Evolutionary conservation across 352 stramenopile genomes (phyloP).

Genomic region (Phytophthora cactorum): DNA sequence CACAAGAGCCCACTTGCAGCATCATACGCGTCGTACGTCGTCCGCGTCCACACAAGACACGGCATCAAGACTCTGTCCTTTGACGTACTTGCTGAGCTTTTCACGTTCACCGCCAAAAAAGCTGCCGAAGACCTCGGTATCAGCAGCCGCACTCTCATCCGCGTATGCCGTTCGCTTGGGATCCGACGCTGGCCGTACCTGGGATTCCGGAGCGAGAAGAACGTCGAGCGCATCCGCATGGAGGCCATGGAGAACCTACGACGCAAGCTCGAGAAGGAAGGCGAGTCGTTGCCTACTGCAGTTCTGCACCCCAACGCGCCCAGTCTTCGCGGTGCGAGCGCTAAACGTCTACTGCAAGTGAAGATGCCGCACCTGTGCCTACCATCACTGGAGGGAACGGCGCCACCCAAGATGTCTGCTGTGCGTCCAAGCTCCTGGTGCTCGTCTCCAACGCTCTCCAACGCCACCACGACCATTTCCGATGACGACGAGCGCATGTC

Average conservation of each 20-base stretch:
- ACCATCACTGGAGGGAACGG: constrained; percentile 14
- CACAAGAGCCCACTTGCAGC: constrained; percentile 41
- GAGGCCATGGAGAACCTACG: constrained; percentile 82
- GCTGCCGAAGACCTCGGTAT: constrained; percentile 77
- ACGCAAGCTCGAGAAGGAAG: constrained; percentile 66
- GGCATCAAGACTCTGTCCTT: constrained; percentile 85
- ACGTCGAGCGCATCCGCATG: constrained; percentile 77
- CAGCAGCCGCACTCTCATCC: constrained; percentile 80
- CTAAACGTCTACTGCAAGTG: constrained; percentile 75
- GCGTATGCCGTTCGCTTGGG: constrained; percentile 74
- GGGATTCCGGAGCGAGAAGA: constrained; percentile 82
- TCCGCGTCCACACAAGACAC: constrained; percentile 67
- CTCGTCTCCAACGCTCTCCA: constrained; percentile 30
- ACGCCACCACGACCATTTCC: constrained; percentile 30
- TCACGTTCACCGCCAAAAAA: constrained; percentile 81
- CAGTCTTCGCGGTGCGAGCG: constrained; percentile 68
- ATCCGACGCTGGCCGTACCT: constrained; percentile 84
- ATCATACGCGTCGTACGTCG: constrained; percentile 63
- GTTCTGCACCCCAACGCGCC: constrained; percentile 51
- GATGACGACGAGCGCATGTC: constrained; percentile 45
- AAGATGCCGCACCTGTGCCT: constrained; percentile 48
- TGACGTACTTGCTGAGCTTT: constrained; percentile 68
- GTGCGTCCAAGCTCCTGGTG: constrained; percentile 29
- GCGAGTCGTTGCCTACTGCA: constrained; percentile 37
- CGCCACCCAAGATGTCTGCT: constrained; percentile 19